phyloP scores from a whole-genome alignment of 352 stramenopile species.

The Lagenidium giganteum region DNA sequence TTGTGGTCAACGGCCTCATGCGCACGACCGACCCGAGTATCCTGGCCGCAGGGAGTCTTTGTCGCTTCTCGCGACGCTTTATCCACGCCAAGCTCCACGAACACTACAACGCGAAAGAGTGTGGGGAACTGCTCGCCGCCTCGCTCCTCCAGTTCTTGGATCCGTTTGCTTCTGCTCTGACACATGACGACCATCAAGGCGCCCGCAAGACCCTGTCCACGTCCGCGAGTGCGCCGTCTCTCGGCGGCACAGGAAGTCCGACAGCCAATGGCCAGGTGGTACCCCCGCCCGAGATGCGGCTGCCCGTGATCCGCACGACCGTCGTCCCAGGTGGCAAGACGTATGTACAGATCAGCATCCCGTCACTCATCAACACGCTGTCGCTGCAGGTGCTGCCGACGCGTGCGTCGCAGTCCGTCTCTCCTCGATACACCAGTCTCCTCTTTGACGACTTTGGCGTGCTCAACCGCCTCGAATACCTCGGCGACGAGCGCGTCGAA shows the following conservation, averaged over 20 bases:
- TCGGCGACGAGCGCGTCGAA: slow-evolving; percentile 48
- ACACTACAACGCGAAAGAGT: slow-evolving; percentile 73
- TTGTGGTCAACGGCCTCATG: slow-evolving; percentile 87
- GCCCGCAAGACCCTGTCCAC: slow-evolving; percentile 4
- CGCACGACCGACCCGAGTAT: slow-evolving; percentile 79
- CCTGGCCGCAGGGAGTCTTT: slow-evolving; percentile 61
- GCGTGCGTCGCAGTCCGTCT: too few species aligned
- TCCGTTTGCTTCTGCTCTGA: slow-evolving; percentile 18
- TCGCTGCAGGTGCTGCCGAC: slow-evolving; percentile 54
- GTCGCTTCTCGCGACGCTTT: slow-evolving; percentile 80
- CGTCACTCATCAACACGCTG: slow-evolving; percentile 59
- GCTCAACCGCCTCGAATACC: slow-evolving; percentile 67
- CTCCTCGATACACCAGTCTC: slow-evolving; percentile 54
- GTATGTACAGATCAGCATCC: slow-evolving; percentile 74
- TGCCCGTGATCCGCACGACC: slow-evolving; percentile 48
- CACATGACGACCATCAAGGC: too few species aligned
- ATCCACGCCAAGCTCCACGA: slow-evolving; percentile 72
- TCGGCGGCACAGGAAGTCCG: too few species aligned
- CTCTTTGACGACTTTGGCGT: slow-evolving; percentile 75
- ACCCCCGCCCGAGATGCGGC: slow-evolving; percentile 60
- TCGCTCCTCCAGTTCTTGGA: slow-evolving; percentile 72
- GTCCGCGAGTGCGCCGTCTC: slow-evolving; percentile 11
- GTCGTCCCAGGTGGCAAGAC: slow-evolving; percentile 42
- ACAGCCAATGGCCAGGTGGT: slow-evolving; percentile 25
- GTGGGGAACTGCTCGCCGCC: slow-evolving; percentile 56